Conservation (phyloP, 2,329 filamentous ascomycete species). For the Whalleya microplaca region DNA sequence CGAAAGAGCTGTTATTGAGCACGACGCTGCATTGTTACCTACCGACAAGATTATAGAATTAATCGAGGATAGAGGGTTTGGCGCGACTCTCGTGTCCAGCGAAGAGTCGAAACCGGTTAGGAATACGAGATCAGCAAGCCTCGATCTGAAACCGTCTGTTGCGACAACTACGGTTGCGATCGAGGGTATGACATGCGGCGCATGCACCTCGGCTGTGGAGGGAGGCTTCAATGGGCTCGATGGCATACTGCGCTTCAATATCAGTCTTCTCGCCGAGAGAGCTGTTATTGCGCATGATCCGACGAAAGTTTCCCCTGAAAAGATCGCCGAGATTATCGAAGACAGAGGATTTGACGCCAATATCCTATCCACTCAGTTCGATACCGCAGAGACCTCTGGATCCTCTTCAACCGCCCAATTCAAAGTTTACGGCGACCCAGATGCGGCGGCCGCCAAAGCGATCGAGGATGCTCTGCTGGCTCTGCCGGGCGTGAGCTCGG, state of each 20-base stretch:
- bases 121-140: slow-evolving; percentile 35
- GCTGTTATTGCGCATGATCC: slow-evolving; percentile 86
- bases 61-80: slow-evolving; percentile 77
- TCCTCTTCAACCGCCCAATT: slow-evolving; percentile 70
- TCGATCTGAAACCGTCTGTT: slow-evolving; percentile 45
- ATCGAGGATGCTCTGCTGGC: slow-evolving; percentile 71
- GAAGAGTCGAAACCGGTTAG: slow-evolving; percentile 49
- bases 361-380: slow-evolving; percentile 75
- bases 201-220: slow-evolving; percentile 92
- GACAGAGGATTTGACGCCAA: slow-evolving; percentile 87
- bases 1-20: slow-evolving; percentile 83
- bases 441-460: slow-evolving; percentile 70
- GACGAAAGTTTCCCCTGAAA: slow-evolving; percentile 68
- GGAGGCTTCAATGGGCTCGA: slow-evolving; percentile 76
- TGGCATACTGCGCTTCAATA: slow-evolving; percentile 87
- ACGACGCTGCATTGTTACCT: slow-evolving; percentile 64
- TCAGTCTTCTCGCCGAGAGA: slow-evolving; percentile 89
- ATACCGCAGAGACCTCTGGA: slow-evolving; percentile 57
- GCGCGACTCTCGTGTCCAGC: slow-evolving; percentile 76
- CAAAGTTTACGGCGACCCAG: slow-evolving; percentile 79
- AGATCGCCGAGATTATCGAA: slow-evolving; percentile 83
- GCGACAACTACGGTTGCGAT: slow-evolving; percentile 85
- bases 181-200: slow-evolving; percentile 96
- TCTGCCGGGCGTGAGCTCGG: slow-evolving; percentile 74
- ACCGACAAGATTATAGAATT: slow-evolving; percentile 59